Conservation (phyloP, 352 stramenopile species). For the Globisporangium acanthophoron region DNA sequence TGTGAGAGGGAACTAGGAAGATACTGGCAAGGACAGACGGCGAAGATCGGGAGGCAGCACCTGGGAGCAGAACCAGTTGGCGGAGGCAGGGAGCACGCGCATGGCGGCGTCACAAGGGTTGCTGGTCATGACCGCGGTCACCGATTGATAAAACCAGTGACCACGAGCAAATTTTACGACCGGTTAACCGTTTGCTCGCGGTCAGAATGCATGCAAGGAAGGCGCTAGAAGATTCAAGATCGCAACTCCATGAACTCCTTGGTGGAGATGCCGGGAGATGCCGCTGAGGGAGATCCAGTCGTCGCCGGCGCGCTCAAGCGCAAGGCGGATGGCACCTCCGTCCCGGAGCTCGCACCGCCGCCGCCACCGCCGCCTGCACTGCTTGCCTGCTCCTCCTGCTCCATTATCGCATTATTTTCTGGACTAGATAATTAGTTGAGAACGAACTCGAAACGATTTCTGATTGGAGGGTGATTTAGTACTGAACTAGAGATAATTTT, state of each 20-base stretch:
- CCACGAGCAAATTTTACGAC: no score
- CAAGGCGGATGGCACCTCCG: no score
- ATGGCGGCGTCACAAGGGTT: conserved; percentile 26
- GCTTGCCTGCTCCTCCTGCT: not conserved
- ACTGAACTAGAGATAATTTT: not conserved
- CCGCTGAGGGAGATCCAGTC: no score
- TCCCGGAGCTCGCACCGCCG: no score
- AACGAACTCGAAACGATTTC: not conserved
- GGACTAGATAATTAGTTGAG: not conserved
- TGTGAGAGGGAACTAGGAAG: not conserved
- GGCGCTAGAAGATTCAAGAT: no score
- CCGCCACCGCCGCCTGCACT: not conserved
- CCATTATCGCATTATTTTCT: not conserved
- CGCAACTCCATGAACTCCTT: no score
- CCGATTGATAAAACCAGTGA: no score
- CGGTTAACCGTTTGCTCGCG: no score
- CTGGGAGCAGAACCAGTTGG: conserved; percentile 81
- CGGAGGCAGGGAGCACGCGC: conserved; percentile 47
- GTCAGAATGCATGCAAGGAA: no score
- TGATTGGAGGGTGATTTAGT: not conserved
- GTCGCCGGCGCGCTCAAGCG: no score
- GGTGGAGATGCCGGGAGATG: no score
- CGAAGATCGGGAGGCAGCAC: conserved; percentile 13
- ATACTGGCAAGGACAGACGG: not conserved
- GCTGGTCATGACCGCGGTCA: conserved; percentile 7